Evolutionary conservation across 345 rosid species (phyloP), one percentile per base, ranked within the genome.

Genomic region (Rhodomyrtus tomentosa): DNA sequence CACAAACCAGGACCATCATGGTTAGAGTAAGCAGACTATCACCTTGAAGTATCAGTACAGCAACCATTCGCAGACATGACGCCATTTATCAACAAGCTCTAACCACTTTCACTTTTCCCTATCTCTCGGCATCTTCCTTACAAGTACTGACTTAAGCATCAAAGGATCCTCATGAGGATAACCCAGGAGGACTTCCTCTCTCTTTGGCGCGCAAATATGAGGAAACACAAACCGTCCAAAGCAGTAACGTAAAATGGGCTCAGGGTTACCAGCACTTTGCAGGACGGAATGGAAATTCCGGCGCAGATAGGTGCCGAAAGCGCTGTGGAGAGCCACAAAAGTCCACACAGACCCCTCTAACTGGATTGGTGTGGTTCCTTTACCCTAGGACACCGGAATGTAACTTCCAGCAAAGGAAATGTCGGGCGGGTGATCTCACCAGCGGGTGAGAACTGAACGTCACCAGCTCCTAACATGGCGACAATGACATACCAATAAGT

Each of bases 261-360:
- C 72, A 59, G 72, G 27, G 16, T 84, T 87, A 93, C 98, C 90
- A 54, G 98, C 94, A 88, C 81, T 87, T 88, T 90, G 92, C 85
- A 97, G 92, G 87, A 91, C 87, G 3, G 94, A 91, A 90, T 97
- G 99, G 90, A 97, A n/a, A 97, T 90, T 95, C 95, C 4, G 56
- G 85, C 8, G 98, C 96, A 86, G 98, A 95, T 84, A 97, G 94
- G 91, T 97, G 98, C 83, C 84, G n/a, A n/a, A n/a, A n/a, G n/a
- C n/a, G n/a, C n/a, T n/a, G n/a, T n/a, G n/a, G n/a, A n/a, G n/a
- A n/a, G n/a, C n/a, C n/a, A n/a, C n/a, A n/a, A n/a, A n/a, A n/a
- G n/a, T n/a, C n/a, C n/a, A n/a, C n/a, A n/a, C n/a, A n/a, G n/a
- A n/a, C n/a, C n/a, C n/a, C n/a, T n/a, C n/a, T n/a, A n/a, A n/a